Evolutionary conservation across 2,329 filamentous ascomycete genomes (phyloP), one percentile per base, ranked within the genome.

Genomic region (Rachicladosporium sp.): DNA sequence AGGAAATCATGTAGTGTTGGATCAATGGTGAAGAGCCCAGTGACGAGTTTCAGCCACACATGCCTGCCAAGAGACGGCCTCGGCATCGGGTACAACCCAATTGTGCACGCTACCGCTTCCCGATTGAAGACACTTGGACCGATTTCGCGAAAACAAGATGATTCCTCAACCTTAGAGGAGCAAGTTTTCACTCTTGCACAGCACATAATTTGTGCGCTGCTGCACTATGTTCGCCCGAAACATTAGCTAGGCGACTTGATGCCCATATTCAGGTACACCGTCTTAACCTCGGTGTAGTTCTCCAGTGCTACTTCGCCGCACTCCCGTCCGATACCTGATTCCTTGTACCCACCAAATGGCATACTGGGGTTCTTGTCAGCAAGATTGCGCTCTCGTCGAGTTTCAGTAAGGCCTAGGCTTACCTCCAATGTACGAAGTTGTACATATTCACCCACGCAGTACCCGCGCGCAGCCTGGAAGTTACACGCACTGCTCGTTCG

Each of bases 371-470:
- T 19, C 15, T 19, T 19, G 33, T 41, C 35, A 41, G 36, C 12
- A 8, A 29, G 5, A 33, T 6, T 38, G 29, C 12, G 37, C 40
- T 12, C 23, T 15, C 3, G 27, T 31, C 9, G 30, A 31, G 10
- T 35, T 31, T 32, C 7, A 29, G 12, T 19, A 8, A 23, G 13
- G 10, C 10, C 23, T 38, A 50, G 10, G 36, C 53, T 29, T 51
- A 49, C 40, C 31, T 41, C 66, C 0, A 63, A 61, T 7, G 66
- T 50, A 0, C 61, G 50, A 2, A 57, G 56, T 43, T 66, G 62
- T 29, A 59, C 60, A 37, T 66, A 42, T 66, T 66, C 27, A 66
- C 55, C 63, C 62, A 65, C 4, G 65, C 62, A 58, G 62, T 65
- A 12, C 63, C 63, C 4, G 62, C 55, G 44, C 65, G 61, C 10